Evolutionary conservation across 352 stramenopile genomes (phyloP).

Genomic region (Halophytophthora polymorphica): DNA sequence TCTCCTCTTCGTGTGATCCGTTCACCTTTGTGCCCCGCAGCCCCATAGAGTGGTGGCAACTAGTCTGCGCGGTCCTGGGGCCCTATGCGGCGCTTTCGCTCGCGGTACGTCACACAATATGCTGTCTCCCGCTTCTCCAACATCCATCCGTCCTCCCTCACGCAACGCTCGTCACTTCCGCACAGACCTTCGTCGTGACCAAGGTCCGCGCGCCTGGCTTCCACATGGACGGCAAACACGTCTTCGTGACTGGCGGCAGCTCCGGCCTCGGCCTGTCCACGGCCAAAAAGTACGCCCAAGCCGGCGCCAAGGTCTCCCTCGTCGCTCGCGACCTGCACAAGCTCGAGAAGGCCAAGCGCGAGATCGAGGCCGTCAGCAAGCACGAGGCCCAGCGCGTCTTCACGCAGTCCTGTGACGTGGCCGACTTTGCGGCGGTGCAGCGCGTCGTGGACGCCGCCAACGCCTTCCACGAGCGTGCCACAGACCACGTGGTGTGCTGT

Average conservation of each 20-base stretch:
- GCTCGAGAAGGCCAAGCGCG: slow-evolving; percentile 29
- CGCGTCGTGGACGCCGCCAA: slow-evolving; percentile 40
- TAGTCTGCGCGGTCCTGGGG: too few species aligned
- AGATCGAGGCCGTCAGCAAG: slow-evolving; percentile 32
- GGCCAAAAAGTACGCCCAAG: slow-evolving; percentile 40
- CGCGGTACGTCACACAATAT: too few species aligned
- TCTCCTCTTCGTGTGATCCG: too few species aligned
- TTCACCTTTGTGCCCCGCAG: too few species aligned
- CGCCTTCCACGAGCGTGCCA: slow-evolving; percentile 34
- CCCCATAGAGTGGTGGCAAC: too few species aligned
- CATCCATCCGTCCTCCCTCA: too few species aligned
- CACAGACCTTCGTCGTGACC: slow-evolving; percentile 17
- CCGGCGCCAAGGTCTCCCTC: slow-evolving; percentile 43
- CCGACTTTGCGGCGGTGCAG: slow-evolving; percentile 32
- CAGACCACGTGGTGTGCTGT: slow-evolving; percentile 50
- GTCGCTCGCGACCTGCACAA: slow-evolving; percentile 29
- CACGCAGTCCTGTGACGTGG: slow-evolving; percentile 45
- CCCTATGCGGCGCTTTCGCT: too few species aligned
- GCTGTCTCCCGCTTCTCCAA: too few species aligned
- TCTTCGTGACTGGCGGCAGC: slow-evolving; percentile 48
- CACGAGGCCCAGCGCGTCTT: slow-evolving; percentile 24
- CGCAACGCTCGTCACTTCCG: not conserved
- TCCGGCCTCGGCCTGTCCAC: slow-evolving; percentile 40
- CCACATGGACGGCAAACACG: slow-evolving; percentile 30
- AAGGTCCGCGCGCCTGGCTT: slow-evolving; percentile 27